Evolutionary conservation across 352 stramenopile genomes (phyloP).

Genomic region (Phytopythium cucurbitacearum): DNA sequence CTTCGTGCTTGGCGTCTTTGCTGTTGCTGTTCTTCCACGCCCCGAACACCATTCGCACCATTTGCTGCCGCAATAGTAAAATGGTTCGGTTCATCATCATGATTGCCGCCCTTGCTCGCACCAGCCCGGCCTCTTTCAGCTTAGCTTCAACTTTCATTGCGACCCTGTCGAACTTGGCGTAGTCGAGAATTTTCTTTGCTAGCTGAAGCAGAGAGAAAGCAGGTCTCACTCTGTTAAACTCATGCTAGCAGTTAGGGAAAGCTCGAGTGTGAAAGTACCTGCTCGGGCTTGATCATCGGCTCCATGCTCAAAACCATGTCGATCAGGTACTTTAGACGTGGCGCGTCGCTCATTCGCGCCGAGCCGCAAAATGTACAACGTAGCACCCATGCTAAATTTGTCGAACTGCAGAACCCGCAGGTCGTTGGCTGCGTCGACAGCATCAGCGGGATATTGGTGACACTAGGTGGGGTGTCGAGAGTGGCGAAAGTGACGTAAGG

Average conservation of each 20-base stretch:
- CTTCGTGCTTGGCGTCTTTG: conserved; percentile 32
- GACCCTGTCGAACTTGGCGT: conserved; percentile 74
- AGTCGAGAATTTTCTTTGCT: conserved; percentile 68
- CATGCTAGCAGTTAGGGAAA: background rate
- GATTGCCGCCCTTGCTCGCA: conserved; percentile 67
- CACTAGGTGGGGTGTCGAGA: conserved; percentile 44
- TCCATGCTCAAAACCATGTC: conserved; percentile 77
- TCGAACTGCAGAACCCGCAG: conserved; percentile 71
- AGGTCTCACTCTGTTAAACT: background rate
- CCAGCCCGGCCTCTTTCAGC: conserved; percentile 77
- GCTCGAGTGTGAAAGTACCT: conserved; percentile 19
- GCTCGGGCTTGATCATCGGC: conserved; percentile 45
- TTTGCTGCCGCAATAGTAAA: conserved; percentile 44
- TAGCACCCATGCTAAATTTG: conserved; percentile 62
- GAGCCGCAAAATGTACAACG: conserved; percentile 71
- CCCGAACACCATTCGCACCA: conserved; percentile 70
- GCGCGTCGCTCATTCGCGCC: conserved; percentile 63
- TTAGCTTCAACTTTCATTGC: conserved; percentile 68
- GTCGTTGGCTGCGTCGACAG: conserved; percentile 18
- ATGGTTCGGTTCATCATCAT: conserved; percentile 83
- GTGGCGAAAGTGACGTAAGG: conserved; percentile 61
- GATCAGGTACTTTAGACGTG: conserved; percentile 70
- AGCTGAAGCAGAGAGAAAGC: conserved; percentile 24
- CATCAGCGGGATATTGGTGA: conserved; percentile 35
- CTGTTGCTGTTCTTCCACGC: conserved; percentile 75